These are phyloP conservation scores for Cyberlindnera mrakii DNA, from an alignment of 805 yeast genomes.

Conservation along the genomic window DNA sequence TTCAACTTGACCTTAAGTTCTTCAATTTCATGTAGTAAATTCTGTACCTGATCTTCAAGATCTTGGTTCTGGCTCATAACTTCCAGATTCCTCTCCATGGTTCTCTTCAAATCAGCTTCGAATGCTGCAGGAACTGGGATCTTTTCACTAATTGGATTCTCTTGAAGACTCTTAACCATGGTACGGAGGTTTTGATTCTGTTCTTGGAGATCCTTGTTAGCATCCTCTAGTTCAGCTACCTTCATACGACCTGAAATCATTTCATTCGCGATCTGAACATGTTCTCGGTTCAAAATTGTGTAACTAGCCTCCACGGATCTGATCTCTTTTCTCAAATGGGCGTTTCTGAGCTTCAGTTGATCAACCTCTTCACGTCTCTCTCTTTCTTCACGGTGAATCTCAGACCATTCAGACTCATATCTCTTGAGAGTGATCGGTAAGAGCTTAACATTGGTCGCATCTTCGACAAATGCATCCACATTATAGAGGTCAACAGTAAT, in stretches of 20 bases:
- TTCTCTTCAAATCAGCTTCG: slow-evolving; percentile 47
- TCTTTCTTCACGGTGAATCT: slow-evolving; percentile 69
- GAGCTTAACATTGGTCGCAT: slow-evolving; percentile 69
- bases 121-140: slow-evolving; percentile 32
- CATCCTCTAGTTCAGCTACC: slow-evolving; percentile 70
- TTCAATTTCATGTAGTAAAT: slow-evolving; percentile 37
- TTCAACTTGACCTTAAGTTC: slow-evolving; percentile 24
- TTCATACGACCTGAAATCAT: slow-evolving; percentile 75
- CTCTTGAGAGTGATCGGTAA: slow-evolving; percentile 67
- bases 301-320: slow-evolving; percentile 66
- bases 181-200: slow-evolving; percentile 42
- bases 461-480: slow-evolving; percentile 69
- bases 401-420: slow-evolving; percentile 69
- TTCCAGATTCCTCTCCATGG: slow-evolving; percentile 56
- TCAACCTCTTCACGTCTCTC: slow-evolving; percentile 60
- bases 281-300: slow-evolving; percentile 70
- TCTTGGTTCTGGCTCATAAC: slow-evolving; percentile 59
- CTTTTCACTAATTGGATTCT: slow-evolving; percentile 24
- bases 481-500: slow-evolving; percentile 38
- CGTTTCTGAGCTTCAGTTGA: slow-evolving; percentile 61
- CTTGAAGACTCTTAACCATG: slow-evolving; percentile 24
- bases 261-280: slow-evolving; percentile 79
- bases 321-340: slow-evolving; percentile 65
- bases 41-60: slow-evolving; percentile 46
- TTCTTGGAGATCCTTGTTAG: slow-evolving; percentile 52